Base-by-base conservation (phyloP, 2,329 filamentous ascomycete species). In the Alternaria tenuissima region DNA sequence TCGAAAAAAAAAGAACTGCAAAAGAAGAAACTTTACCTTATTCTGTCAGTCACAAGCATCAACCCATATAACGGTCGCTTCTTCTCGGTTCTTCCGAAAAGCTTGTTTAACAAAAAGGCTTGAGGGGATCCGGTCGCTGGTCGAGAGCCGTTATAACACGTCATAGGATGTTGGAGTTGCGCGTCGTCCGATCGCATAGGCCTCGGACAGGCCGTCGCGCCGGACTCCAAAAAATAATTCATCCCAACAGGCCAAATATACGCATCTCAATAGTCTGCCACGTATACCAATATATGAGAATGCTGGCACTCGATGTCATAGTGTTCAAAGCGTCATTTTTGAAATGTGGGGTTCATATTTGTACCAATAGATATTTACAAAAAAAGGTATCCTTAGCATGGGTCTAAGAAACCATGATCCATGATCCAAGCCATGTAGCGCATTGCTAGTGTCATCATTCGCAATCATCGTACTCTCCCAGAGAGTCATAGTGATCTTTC, bases 291-390 rank as follows among this genome's bases (percentile, higher is more conserved):
- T 24, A 38, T 38, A 8, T 24, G 20, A n/a, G 14, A 49, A 49
- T 38, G 46, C n/a, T 49, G 14, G 16, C 46, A 38, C 46, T 11
- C 3, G 14, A 24, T 12, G 7, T 38, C 34, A 8, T 14, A 49
- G 6, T 26, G 22, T 36, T 26, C 4, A 14, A 42, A 24, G 20
- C 30, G 3, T 18, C 9, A 6, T 24, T 2, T 12, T 36, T 49
- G 20, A 38, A 26, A 26, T 38, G 22, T 49, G n/a, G 32, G 16
- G 24, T 49, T 16, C 32, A 49, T 49, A 26, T 49, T 24, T 20
- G 32, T 36, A 49, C 46, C 34, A 38, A 49, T 36, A 7, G 20
- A 49, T 49, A 49, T 49, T 36, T 49, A 49, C 46, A 49, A 26
- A 38, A 49, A 39, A 49, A 49, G 20, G 30, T 20, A 36, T 49